Percentiles rank a stretch among this genome's conserved stretches.
Conservation (phyloP, 2,329 filamentous ascomycete species). For the Colletotrichum spinosum region DNA sequence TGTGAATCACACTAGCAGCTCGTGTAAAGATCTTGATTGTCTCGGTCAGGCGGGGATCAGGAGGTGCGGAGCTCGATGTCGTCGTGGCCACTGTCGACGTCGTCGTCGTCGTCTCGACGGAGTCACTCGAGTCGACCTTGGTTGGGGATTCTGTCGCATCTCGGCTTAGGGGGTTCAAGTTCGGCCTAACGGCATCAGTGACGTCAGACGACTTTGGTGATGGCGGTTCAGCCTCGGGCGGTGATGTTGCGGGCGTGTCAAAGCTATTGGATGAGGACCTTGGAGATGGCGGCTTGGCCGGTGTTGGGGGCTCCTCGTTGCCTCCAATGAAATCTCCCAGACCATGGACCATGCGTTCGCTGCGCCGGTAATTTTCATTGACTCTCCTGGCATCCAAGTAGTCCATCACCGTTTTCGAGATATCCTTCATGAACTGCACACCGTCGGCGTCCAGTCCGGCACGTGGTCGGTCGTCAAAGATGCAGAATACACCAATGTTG, state of each 20-base stretch:
- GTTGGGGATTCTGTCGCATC: conserved; percentile 4
- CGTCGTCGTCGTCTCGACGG: conserved; percentile 28
- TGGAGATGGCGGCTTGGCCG: conserved; percentile 9
- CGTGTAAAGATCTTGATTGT: conserved; percentile 51
- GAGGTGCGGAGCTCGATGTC: conserved; percentile 30
- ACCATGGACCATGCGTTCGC: conserved; percentile 52
- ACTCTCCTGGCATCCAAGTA: conserved; percentile 51
- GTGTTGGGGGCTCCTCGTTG: conserved; percentile 34
- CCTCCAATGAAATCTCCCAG: conserved; percentile 51
- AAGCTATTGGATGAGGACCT: conserved; percentile 16
- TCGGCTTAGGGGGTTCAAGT: conserved; percentile 23
- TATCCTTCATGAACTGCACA: conserved; percentile 43
- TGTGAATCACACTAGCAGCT: conserved; percentile 56
- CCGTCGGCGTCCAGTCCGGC: conserved; percentile 44
- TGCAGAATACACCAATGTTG: conserved; percentile 56
- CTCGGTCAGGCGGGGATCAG: conserved; percentile 35
- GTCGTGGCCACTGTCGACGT: conserved; percentile 31
- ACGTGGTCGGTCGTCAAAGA: conserved; percentile 44
- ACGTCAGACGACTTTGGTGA: conserved; percentile 1
- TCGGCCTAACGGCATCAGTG: conserved; percentile 20
- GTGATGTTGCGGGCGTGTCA: conserved; percentile 13
- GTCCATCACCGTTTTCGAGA: conserved; percentile 50
- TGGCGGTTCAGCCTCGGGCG: conserved; percentile 1
- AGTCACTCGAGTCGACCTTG: conserved; percentile 32
- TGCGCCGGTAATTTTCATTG: conserved; percentile 46